These are phyloP conservation scores for Singerocomus rubriflavus DNA, from an alignment of 1,284 basidiomycete genomes.

Conservation along the genomic window DNA sequence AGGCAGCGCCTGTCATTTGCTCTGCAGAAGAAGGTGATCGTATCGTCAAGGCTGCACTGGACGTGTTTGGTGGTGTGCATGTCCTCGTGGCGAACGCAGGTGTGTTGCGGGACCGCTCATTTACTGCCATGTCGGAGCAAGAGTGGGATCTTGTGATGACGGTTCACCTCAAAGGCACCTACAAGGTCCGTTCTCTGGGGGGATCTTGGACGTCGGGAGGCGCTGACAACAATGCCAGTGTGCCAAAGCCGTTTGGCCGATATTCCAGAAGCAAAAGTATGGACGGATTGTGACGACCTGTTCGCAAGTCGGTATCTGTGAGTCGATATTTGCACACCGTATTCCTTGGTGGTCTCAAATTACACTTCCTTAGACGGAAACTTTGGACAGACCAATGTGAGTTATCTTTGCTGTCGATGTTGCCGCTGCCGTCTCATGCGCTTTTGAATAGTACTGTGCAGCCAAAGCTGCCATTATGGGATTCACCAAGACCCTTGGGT, in stretches of 20 bases:
- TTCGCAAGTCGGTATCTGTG: constrained; percentile 91
- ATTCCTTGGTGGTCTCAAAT: constrained; percentile 4
- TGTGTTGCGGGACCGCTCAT: constrained; percentile 90
- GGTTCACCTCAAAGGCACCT: constrained; percentile 84
- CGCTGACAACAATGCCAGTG: constrained; percentile 46
- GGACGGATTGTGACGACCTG: constrained; percentile 94
- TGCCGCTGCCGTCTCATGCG: constrained; percentile 1
- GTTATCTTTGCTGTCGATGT: constrained; percentile 12
- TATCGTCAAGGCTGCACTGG: constrained; percentile 85
- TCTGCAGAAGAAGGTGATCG: constrained; percentile 91
- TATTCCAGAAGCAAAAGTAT: constrained; percentile 96
- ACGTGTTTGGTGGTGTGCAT: constrained; percentile 89
- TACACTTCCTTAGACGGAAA: constrained; percentile 68
- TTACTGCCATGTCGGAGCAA: constrained; percentile 83
- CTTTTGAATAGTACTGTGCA: constrained; percentile 66
- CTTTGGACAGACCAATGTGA: constrained; percentile 86
- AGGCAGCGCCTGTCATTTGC: constrained; percentile 80
- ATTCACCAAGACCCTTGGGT: constrained; percentile 84
- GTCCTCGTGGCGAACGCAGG: constrained; percentile 94
- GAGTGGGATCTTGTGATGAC: constrained; percentile 95
- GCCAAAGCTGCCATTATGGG: constrained; percentile 95
- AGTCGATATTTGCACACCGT: constrained; percentile 31
- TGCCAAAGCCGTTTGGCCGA: constrained; percentile 93
- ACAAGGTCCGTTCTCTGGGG: constrained; percentile 45
- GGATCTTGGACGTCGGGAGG: not conserved